Evolutionary conservation across 345 rosid genomes (phyloP), one percentile per base, ranked within the genome.

Genomic region (Sisymbrium irio): DNA sequence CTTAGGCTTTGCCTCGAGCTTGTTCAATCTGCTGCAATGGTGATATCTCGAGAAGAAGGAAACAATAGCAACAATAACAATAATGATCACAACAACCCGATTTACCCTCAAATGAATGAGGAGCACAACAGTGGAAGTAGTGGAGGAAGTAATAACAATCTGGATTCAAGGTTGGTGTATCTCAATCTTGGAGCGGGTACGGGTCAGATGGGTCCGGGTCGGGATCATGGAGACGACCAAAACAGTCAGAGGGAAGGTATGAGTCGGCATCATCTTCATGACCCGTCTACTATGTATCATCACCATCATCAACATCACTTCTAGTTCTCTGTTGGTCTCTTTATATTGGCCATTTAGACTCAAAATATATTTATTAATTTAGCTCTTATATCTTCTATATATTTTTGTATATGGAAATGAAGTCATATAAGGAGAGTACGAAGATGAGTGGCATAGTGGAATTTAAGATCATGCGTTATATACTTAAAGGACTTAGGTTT

Each of bases 1-100:
- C 89, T 96, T 0, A 82, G 99, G 81, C 89, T 96, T 39, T 96
- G 99, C 67, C 89, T 96, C 0, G 99, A 96, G 85, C 90, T 96
- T n/a, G 99, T 96, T 47, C 99, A 96, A 9, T 96, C 99, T 0
- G 98, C 98, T 5, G 99, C 99, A 40, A 74, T 89, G 77, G 99
- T 96, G 57, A 85, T 96, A 51, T 96, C 99, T 13, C 84, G 99
- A 3, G 99, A 96, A 83, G 99, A 96, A 88, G 97, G 93, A 44
- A 90, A 69, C 69, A 84, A 63, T 6, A 82, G 73, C 68, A 83
- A 81, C 14, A 72, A 84, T 30, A 81, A 60, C 4, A 83, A 81
- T 44, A 83, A 79, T 9, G 75, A 83, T 42, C 72, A 77, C 54
- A 82, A 89, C 6, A 77, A 79, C 18, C 72, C 83, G 3, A 82